Base-by-base conservation (phyloP, 2,329 filamentous ascomycete genomes). In the Erysiphe pulchra region DNA sequence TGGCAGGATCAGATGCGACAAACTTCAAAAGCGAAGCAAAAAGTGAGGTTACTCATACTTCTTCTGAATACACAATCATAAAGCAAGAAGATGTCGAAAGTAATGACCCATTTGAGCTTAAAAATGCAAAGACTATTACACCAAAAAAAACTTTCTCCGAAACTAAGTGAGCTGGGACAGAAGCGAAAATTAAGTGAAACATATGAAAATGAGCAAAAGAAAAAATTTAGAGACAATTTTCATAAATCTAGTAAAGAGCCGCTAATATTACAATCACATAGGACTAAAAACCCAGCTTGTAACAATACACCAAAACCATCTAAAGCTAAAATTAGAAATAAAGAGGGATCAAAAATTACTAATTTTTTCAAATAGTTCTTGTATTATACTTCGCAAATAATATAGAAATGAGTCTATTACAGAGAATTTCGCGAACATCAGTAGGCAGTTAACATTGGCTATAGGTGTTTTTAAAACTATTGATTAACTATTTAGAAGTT, bases 291-390 rank as follows among this genome's bases (percentile, higher is more conserved):
- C 47, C 40, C 44, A 50, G 32, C 34, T 49, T 8, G 30, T 37
- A 2, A 53, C 6, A 50, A 55, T 33, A 56, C 51, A 36, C 49
- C 46, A n/a, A 50, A 48, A 42, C 52, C 52, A 9, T 49, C 47
- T 12, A 34, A 34, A 31, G 58, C 55, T 34, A 34, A 42, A 13
- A 45, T 36, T 1, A 55, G 55, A 45, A 51, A 48, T 14, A 56
- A 55, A 34, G 54, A 54, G 7, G 55, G 52, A 47, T 54, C 56
- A 49, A 58, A 68, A 55, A 73, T 74, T 48, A 73, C 70, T 33
- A 67, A 60, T 54, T 73, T 73, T 56, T 73, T 74, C 48, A 45
- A 46, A 2, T 56, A 56, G 31, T 55, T 42, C 42, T 42, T 4
- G n/a, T 14, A 4, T 42, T 20, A 6, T 18, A 34, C 3, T 24